Percentiles rank a stretch among this genome's conserved stretches.
phyloP scores from a whole-genome alignment of 1,139 yeast species.

The Geotrichum macrosporum region DNA sequence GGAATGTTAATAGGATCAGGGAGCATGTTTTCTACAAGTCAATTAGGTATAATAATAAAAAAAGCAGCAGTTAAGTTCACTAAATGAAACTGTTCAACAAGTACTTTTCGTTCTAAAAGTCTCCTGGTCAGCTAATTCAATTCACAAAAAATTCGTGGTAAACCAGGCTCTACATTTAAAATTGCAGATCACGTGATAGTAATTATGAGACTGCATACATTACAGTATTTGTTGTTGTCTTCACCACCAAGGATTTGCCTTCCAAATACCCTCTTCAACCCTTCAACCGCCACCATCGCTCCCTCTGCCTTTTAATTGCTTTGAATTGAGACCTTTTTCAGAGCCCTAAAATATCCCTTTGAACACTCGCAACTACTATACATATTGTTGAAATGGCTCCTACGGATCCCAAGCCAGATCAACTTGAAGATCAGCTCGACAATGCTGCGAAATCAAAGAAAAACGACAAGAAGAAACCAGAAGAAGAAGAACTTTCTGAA shows the following conservation, averaged over 20 bases:
- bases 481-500: conserved; percentile 82
- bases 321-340: background rate
- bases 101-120: too few species aligned
- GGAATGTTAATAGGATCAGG: conserved; percentile 68
- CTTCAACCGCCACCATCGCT: background rate
- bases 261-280: too few species aligned
- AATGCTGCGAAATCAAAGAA: conserved; percentile 18
- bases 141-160: too few species aligned
- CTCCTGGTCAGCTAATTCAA: too few species aligned
- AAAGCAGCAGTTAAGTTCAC: background rate
- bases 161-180: too few species aligned
- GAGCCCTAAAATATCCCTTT: background rate
- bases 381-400: background rate
- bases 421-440: background rate
- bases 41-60: background rate
- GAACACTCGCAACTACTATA: background rate
- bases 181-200: too few species aligned
- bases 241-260: background rate
- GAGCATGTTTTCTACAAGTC: conserved; percentile 44
- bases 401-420: background rate
- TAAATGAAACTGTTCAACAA: too few species aligned
- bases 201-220: too few species aligned
- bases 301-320: background rate
- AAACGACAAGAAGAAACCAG: conserved; percentile 39
- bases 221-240: too few species aligned